Evolutionary conservation across 169 alveolate genomes (phyloP), one percentile per base, ranked within the genome.

Genomic region (Plasmodium sp.): DNA sequence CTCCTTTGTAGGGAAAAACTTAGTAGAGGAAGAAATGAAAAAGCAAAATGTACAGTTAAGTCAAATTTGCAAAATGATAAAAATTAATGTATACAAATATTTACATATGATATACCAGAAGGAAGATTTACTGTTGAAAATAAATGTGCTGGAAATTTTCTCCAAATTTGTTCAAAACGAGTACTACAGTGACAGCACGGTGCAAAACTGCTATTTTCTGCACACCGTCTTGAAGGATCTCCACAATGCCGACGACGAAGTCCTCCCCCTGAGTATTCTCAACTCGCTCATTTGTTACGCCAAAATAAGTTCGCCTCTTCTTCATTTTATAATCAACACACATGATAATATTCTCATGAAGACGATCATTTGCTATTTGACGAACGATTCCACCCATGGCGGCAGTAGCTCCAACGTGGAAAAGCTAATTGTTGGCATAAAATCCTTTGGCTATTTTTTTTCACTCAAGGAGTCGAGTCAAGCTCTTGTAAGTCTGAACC

Each of bases 121-220:
- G 82, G 83, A 90, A 6, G 94, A 90, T 90, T 90, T 90, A 90
- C 48, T 90, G 48, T 34, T 90, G 82, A 90, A 90, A 90, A 90
- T 90, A 58, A 90, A 90, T 80, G 94, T 90, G 36, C 82, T 90
- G 48, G 94, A 90, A 74, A 90, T 90, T 3, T 90, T 80, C 34
- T 90, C 88, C 2, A 90, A 90, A 43, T 90, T 90, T 62, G 74
- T 67, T 3, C 81, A 90, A 81, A 90, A 56, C 45, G 56, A 36
- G 16, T 36, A 79, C 18, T 90, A 80, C 51, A 56, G 77, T 62
- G 33, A 90, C 27, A 31, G 75, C 39, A 27, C 62, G 9, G 6
- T 39, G 51, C 90, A 79, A 36, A 90, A 80, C 54, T 22, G 43
- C n/a, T 27, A 90, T 45, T 41, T 90, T 90, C 31, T 90, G 51